phyloP scores from a whole-genome alignment of 805 yeast genomes.

The Debaryomyces castellii region DNA sequence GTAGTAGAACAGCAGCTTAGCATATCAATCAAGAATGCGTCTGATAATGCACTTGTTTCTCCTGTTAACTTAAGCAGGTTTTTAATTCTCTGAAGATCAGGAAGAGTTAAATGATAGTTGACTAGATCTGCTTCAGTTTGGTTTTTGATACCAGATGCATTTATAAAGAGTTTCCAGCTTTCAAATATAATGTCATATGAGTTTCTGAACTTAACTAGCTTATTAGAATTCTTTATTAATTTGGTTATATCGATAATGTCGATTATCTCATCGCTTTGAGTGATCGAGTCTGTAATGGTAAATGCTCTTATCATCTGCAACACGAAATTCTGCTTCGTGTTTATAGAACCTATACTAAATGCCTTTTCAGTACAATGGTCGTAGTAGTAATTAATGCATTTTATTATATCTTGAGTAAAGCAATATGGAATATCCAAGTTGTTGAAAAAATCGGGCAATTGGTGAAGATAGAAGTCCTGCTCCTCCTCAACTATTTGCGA shows the following conservation, averaged over 20 bases:
- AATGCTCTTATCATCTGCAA: constrained; percentile 24
- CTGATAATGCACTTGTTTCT: constrained; percentile 19
- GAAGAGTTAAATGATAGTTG: constrained; percentile 21
- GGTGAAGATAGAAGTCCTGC: constrained; percentile 27
- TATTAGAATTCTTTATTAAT: constrained; percentile 24
- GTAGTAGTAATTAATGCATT: constrained; percentile 35
- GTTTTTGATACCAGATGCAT: constrained; percentile 11
- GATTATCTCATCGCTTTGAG: constrained; percentile 20
- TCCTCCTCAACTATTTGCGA: constrained; percentile 18
- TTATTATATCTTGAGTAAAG: constrained; percentile 30
- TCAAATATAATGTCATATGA: constrained; percentile 23
- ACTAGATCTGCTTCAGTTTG: constrained; percentile 2
- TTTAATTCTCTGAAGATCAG: constrained; percentile 31
- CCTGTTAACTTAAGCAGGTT: constrained; percentile 23
- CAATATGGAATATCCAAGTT: constrained; percentile 27
- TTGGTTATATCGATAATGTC: constrained; percentile 44
- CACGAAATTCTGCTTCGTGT: constrained; percentile 23
- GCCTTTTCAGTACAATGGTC: constrained; percentile 15
- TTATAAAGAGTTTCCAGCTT: constrained; percentile 36
- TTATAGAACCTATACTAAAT: constrained; percentile 9
- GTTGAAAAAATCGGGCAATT: constrained; percentile 24
- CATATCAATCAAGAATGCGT: constrained; percentile 41
- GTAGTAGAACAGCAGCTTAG: constrained; percentile 33
- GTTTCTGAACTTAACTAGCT: constrained; percentile 33
- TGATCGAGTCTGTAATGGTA: constrained; percentile 24